Evolutionary conservation across 257 asterid species (phyloP).

Genomic region (Rhazya stricta): DNA sequence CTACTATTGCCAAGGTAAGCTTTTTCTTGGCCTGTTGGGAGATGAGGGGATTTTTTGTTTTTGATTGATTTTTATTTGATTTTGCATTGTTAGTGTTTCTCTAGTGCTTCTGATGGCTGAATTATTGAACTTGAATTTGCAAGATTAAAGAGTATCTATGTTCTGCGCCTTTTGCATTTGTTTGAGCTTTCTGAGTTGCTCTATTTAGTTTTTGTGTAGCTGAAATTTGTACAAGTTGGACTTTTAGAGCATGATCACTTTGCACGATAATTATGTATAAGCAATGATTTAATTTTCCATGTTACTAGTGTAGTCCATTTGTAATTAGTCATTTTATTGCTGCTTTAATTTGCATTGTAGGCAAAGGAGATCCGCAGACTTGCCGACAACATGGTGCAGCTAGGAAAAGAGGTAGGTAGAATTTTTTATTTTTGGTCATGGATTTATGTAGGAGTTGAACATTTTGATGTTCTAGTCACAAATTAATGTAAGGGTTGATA

Average conservation of each 20-base stretch:
- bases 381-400: constrained; percentile 96
- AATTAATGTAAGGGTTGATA: neutral
- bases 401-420: constrained; percentile 72
- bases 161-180: neutral
- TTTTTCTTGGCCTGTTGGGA: neutral
- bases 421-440: neutral
- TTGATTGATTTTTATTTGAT: neutral
- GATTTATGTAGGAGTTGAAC: neutral
- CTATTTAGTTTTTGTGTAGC: neutral
- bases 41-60: neutral
- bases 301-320: neutral
- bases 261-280: no score
- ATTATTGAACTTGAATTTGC: constrained; percentile 17
- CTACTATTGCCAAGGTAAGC: constrained; percentile 78
- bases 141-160: neutral
- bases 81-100: neutral
- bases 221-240: neutral
- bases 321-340: neutral
- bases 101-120: neutral
- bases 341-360: constrained; percentile 28
- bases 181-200: neutral
- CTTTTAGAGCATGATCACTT: no score
- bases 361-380: constrained; percentile 96
- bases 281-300: no score
- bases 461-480: neutral